phyloP scores from a whole-genome alignment of 1,139 yeast genomes.

The Scheffersomyces parashehatae region DNA sequence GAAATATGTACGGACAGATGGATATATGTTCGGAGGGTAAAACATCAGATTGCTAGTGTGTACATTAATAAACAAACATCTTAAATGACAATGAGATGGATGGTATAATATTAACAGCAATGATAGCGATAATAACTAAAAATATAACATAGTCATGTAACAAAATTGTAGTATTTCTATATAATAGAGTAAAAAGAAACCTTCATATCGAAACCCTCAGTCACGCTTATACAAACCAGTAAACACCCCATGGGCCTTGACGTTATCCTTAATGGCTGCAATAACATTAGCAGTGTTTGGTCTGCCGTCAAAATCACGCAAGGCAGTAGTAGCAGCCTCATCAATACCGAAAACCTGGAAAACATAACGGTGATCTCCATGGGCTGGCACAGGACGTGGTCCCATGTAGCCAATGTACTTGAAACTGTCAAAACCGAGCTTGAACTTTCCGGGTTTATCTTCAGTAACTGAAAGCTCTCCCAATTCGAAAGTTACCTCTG shows the following conservation, averaged over 20 bases:
- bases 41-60: no score
- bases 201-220: background rate
- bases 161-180: no score
- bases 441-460: background rate
- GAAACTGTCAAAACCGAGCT: slow-evolving; percentile 3
- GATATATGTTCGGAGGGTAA: no score
- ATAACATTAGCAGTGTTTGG: slow-evolving; percentile 1
- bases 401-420: slow-evolving; percentile 5
- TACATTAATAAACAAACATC: no score
- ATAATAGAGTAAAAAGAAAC: no score
- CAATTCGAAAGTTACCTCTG: slow-evolving; percentile 1
- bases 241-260: background rate
- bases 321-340: slow-evolving; percentile 5
- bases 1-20: no score
- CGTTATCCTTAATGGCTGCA: slow-evolving; percentile 4
- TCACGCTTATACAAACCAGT: background rate
- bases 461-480: slow-evolving; percentile 3
- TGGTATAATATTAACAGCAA: no score
- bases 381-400: slow-evolving; percentile 8
- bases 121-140: no score
- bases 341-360: slow-evolving; percentile 8
- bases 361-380: slow-evolving; percentile 8
- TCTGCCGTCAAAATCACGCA: background rate
- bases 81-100: no score
- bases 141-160: no score